Evolutionary conservation across 306 rosid species (phyloP), one percentile per base, ranked within the genome.

Genomic region (Cyclanthera cordifolia): DNA sequence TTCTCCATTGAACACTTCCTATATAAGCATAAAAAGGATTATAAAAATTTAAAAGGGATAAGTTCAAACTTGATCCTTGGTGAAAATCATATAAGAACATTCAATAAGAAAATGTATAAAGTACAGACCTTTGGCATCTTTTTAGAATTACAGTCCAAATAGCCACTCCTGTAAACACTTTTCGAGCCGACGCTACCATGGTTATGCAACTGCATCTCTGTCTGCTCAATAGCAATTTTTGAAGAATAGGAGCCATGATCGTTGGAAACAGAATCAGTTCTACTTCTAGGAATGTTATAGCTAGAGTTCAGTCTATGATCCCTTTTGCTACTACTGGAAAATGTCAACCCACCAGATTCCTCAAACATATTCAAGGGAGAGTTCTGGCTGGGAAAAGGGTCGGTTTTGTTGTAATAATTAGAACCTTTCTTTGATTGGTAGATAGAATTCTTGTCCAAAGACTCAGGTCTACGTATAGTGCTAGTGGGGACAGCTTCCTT

Each of bases 331-430:
- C 79, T 84, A 75, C 82, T 81, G 64, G 73, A 82, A 69, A 80
- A 67, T 16, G 74, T 81, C 70, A 81, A 85, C 54, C 84, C 83
- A 58, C 68, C 76, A 69, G 89, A 77, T 63, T 82, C 92, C 64
- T 84, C 95, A 58, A 78, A 82, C 71, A 80, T 74, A 80, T 86
- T 90, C 60, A 77, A 75, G 76, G 90, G 65, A 60, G 95, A 79
- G 82, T 80, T 87, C 79, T 78, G 80, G 28, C 74, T 80, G 73
- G 86, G 81, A 46, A 83, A 74, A 54, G 80, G 70, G 43, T 76
- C 54, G 50, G 71, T 30, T 67, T 75, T 32, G 75, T 74, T 69
- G 45, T 76, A 74, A 67, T 79, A 73, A 20, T 75, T 45, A 27
- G 73, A 78, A 73, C 75, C 80, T 69, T 73, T 83, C 78, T 82